Base-by-base conservation (phyloP, 345 rosid genomes). In the Populus nigra region DNA sequence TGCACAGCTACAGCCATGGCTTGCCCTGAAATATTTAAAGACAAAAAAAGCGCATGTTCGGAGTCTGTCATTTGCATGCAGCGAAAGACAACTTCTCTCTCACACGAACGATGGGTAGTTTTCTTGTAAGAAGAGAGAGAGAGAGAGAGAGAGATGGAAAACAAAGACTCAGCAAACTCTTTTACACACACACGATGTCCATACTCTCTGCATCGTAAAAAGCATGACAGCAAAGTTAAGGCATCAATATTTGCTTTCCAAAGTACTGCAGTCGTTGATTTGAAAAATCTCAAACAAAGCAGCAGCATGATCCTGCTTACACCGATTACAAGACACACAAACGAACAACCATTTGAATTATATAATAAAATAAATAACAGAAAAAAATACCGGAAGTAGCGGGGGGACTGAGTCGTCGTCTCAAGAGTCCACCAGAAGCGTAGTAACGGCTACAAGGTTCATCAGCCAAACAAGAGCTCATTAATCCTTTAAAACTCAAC, bases 1-100 rank as follows among this genome's bases (percentile, higher is more conserved):
- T 88, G 91, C 83, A 88, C 85, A 0, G 91, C 90, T 74, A 90
- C 84, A 15, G 93, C 90, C 92, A 87, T 88, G 50, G 86, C 85
- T 83, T 87, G 85, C 68, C 96, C 97, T 90, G 62, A 69, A 79
- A 80, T 25, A 31, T 78, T 72, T 23, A 17, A 39, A 67, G 2
- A 53, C 12, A 76, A 68, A 68, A 1, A 27, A 66, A n/a, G 63
- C 27, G 49, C 16, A 47, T n/a, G 22, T 62, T 63, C 18, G 38
- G 69, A 9, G 18, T 31, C 25, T 72, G 25, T 47, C 62, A 11
- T 73, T 39, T 36, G 11, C 43, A 73, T 1, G 27, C 43, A 71
- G 23, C 57, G 20, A 31, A 33, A 59, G 35, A 5, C 63, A 59
- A 23, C 29, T 57, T 8, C 5, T n/a, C 63, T 57, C 63, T 57